Percentiles rank a stretch among this genome's conserved stretches.
phyloP scores from a whole-genome alignment of 2,329 filamentous ascomycete species.

The Hypoxylon sp. region DNA sequence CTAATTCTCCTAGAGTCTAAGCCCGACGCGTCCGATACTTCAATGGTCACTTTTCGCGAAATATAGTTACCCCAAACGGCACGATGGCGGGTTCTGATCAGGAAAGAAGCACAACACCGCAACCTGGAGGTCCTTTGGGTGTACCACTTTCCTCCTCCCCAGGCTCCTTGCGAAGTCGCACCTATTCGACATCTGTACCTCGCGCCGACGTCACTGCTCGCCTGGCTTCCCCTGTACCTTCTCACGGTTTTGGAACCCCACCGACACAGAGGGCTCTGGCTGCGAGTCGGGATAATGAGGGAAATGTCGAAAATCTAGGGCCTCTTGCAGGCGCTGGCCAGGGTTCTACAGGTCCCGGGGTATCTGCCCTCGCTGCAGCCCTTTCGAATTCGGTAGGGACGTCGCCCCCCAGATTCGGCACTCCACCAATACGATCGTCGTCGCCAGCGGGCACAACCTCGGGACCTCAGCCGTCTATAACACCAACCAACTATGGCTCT shows the following conservation, averaged over 20 bases:
- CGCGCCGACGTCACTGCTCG: constrained; percentile 73
- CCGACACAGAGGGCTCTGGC: constrained; percentile 64
- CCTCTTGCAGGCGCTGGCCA: constrained; percentile 77
- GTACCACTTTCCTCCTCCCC: constrained; percentile 64
- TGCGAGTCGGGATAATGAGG: constrained; percentile 60
- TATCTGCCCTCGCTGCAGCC: constrained; percentile 91
- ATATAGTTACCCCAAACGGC: constrained; percentile 27
- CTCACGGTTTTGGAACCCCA: constrained; percentile 61
- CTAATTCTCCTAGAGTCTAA: constrained; percentile 10
- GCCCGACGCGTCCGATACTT: constrained; percentile 27
- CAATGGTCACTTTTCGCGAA: constrained; percentile 26
- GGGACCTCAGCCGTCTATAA: constrained; percentile 62
- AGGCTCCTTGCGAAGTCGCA: constrained; percentile 62
- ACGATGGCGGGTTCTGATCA: constrained; percentile 56
- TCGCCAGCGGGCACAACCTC: constrained; percentile 70
- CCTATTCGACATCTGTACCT: constrained; percentile 67
- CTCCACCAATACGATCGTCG: constrained; percentile 70
- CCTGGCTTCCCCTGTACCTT: constrained; percentile 72
- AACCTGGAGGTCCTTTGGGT: constrained; percentile 55
- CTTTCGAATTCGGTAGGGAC: constrained; percentile 80
- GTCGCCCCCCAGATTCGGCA: constrained; percentile 79
- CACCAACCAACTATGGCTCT: constrained; percentile 85
- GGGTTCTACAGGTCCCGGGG: constrained; percentile 80
- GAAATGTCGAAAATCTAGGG: constrained; percentile 64
- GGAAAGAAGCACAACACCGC: constrained; percentile 57